Evolutionary conservation across 306 rosid genomes (phyloP), one percentile per base, ranked within the genome.

Genomic region (Ormosia semicastrata): DNA sequence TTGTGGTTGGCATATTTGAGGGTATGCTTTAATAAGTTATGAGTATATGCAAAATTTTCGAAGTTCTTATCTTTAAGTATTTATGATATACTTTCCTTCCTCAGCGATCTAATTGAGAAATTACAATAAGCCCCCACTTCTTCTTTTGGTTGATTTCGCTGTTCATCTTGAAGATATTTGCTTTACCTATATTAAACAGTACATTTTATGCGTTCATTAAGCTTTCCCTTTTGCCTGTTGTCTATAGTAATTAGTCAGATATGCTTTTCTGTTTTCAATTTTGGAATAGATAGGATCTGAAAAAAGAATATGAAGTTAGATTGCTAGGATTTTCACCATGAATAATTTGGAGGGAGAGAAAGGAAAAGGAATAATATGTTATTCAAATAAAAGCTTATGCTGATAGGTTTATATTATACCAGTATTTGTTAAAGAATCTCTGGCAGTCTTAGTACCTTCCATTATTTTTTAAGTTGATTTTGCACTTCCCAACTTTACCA

Each of bases 241-340:
- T 44, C 32, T 65, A 4, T 24, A 0, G 29, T 50, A 43, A 12
- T 34, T 41, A 13, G 50, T 80, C 8, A 30, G 30, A 47, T 41
- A 47, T 63, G 41, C 41, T 80, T 84, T 85, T 49, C 63, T 34
- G 60, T 85, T 76, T 46, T 14, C 54, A 15, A 62, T 54, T 69
- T 72, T 65, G 47, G 66, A 63, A 4, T 24, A n/a, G 54, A 53
- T 34, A 56, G 41, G 64, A 49, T 67, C 46, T 43, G 62, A 7
- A 5, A 39, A 12, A 32, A 11, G 36, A 60, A 13, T 40, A 66
- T 47, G 65, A 36, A 41, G 11, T 58, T 57, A 1, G 18, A 74
- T n/a, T 47, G 77, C 15, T 56, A 56, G 30, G 59, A 8, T 46
- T 58, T 56, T 66, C 10, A 2, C 69, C 4, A 24, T 60, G 18